A percentile compares a stretch with the other conserved stretches of the same genome.
phyloP scores from a whole-genome alignment of 371 early-diverging fungal genomes.

The Paraphysoderma sedebokerense region DNA sequence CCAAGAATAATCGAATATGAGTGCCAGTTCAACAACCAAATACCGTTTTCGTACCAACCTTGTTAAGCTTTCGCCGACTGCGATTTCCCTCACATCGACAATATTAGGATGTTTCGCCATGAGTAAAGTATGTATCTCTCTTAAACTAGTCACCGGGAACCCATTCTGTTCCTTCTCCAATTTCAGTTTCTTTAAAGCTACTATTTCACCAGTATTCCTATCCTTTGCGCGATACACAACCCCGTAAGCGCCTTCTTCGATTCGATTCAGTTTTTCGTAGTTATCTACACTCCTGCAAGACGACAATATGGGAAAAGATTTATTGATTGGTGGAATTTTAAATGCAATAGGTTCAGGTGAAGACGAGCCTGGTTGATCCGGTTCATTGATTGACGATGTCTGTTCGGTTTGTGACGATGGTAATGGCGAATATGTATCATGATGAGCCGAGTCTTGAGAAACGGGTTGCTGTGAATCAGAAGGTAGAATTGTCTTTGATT shows the following conservation, averaged over 20 bases:
- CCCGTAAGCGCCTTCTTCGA: slow-evolving; percentile 98
- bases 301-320: too few relatives aligned
- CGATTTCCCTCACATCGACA: slow-evolving; percentile 86
- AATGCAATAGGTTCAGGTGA: too few relatives aligned
- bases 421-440: too few relatives aligned
- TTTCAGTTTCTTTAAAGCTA: slow-evolving; percentile 96
- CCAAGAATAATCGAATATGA: too few relatives aligned
- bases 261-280: slow-evolving; percentile 84
- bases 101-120: slow-evolving; percentile 83
- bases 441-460: too few relatives aligned
- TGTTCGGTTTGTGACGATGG: too few relatives aligned
- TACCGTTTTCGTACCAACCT: slow-evolving; percentile 28
- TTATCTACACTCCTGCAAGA: slow-evolving; percentile 57
- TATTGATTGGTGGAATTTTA: too few relatives aligned
- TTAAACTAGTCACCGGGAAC: slow-evolving; percentile 79
- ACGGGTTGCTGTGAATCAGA: too few relatives aligned
- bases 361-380: too few relatives aligned
- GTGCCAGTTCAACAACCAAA: neutral
- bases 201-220: slow-evolving; percentile 73
- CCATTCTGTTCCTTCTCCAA: slow-evolving; percentile 89
- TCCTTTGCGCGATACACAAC: slow-evolving; percentile 95
- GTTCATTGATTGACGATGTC: too few relatives aligned
- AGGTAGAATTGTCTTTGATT: too few relatives aligned
- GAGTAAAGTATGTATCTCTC: slow-evolving; percentile 82
- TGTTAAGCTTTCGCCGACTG: slow-evolving; percentile 53